A percentile compares a stretch with the other conserved stretches of the same genome.
Conservation (phyloP, 306 rosid genomes). For the Quercus berberidifolia region DNA sequence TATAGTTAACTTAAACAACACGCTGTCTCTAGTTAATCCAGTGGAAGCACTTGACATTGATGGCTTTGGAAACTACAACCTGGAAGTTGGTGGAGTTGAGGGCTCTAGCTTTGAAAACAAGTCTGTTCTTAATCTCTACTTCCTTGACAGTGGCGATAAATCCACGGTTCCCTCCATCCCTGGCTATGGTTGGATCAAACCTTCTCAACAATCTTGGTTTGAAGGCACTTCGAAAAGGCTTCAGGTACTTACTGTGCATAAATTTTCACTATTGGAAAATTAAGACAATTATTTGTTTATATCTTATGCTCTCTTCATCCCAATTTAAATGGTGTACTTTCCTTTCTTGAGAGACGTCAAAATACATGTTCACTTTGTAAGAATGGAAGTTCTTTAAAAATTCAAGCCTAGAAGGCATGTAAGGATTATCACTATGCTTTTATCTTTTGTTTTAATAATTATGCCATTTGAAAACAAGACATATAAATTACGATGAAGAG, state of each 20-base stretch:
- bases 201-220: conserved; percentile 93
- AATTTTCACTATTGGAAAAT: not conserved
- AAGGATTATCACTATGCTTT: too few relatives aligned
- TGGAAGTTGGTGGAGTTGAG: conserved; percentile 67
- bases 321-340: too few relatives aligned
- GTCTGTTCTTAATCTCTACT: conserved; percentile 83
- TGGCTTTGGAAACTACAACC: conserved; percentile 93
- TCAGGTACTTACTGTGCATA: conserved; percentile 34
- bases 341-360: too few relatives aligned
- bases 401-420: too few relatives aligned
- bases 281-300: not conserved
- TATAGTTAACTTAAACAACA: conserved; percentile 68
- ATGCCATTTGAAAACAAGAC: too few relatives aligned
- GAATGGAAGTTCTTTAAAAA: too few relatives aligned
- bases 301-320: too few relatives aligned
- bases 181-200: conserved; percentile 92
- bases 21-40: conserved; percentile 72
- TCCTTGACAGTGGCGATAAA: conserved; percentile 94
- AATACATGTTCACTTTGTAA: too few relatives aligned
- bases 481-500: too few relatives aligned
- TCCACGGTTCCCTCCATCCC: conserved; percentile 56
- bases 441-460: too few relatives aligned
- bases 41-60: conserved; percentile 43
- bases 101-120: conserved; percentile 71
- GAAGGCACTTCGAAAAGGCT: conserved; percentile 62